Evolutionary conservation across 306 rosid genomes (phyloP).

Genomic region (Quercus engelmannii): DNA sequence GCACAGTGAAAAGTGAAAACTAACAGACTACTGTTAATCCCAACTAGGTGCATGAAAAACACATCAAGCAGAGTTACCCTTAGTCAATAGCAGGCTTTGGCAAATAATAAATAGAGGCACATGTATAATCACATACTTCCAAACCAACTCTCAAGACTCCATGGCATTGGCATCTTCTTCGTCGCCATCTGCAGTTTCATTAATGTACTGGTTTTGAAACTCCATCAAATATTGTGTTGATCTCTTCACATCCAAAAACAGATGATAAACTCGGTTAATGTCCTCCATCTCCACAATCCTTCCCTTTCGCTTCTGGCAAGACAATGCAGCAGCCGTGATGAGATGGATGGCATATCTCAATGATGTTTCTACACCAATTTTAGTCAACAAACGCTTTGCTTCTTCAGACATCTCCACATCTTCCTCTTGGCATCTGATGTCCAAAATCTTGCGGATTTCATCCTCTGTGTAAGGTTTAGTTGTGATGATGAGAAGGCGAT

Average conservation of each 20-base stretch:
- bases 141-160: constrained; percentile 36
- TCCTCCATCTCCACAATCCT: constrained; percentile 86
- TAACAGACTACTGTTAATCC: neutral
- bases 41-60: neutral
- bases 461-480: constrained; percentile 86
- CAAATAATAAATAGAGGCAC: no score
- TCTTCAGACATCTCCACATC: constrained; percentile 92
- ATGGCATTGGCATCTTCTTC: constrained; percentile 63
- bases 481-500: constrained; percentile 82
- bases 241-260: constrained; percentile 91
- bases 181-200: constrained; percentile 64
- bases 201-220: constrained; percentile 89
- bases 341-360: constrained; percentile 94
- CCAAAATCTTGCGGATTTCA: constrained; percentile 79
- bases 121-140: no score
- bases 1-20: neutral
- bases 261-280: constrained; percentile 85
- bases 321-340: constrained; percentile 78
- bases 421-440: constrained; percentile 92
- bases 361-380: constrained; percentile 89
- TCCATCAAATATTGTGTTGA: constrained; percentile 97
- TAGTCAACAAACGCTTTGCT: constrained; percentile 77
- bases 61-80: neutral
- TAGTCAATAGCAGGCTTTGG: no score
- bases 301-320: constrained; percentile 86